Evolutionary conservation across 1,139 yeast genomes (phyloP), one percentile per base, ranked within the genome.

Genomic region (Yamadazyma dushanensis): DNA sequence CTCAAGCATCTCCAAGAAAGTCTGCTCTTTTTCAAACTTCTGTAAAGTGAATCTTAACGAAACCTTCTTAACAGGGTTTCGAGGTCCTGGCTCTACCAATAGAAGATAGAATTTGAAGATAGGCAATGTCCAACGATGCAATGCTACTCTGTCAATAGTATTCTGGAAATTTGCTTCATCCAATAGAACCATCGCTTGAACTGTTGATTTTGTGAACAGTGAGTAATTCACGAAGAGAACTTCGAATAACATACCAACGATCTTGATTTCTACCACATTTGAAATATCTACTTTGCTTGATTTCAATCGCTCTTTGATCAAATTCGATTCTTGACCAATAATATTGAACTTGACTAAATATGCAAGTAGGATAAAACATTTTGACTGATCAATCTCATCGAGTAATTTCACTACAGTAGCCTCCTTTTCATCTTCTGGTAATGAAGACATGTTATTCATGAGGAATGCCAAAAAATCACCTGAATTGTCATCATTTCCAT

Each of bases 71-170:
- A 70, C 52, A 29, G 47, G 51, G 2, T 47, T 48, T 32, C 47
- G 57, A 2, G 74, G 73, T 0, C 73, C 66, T 45, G 56, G 57
- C 34, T 60, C 67, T 31, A 66, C 54, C 23, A 68, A 50, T 3
- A 49, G 38, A 5, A 68, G 44, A 31, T 57, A 65, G 38, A 59
- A 64, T 26, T 62, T 55, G 49, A 63, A 59, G 2, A 56, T 46
- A 1, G 59, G 57, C 3, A 54, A 23, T 9, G 54, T 45, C 76
- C 76, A 70, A 4, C 43, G 36, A 1, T 44, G 45, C 3, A 66
- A 45, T 2, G 53, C 38, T 32, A 67, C 43, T 16, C 39, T 21
- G 1, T 40, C 40, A 15, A 63, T 45, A 9, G 54, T 38, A 6
- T 39, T 41, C 10, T 51, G 56, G 34, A 64, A 56, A n/a, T 57